Base-by-base conservation (phyloP, 2,329 filamentous ascomycete species). In the Tympanopsis confertula region DNA sequence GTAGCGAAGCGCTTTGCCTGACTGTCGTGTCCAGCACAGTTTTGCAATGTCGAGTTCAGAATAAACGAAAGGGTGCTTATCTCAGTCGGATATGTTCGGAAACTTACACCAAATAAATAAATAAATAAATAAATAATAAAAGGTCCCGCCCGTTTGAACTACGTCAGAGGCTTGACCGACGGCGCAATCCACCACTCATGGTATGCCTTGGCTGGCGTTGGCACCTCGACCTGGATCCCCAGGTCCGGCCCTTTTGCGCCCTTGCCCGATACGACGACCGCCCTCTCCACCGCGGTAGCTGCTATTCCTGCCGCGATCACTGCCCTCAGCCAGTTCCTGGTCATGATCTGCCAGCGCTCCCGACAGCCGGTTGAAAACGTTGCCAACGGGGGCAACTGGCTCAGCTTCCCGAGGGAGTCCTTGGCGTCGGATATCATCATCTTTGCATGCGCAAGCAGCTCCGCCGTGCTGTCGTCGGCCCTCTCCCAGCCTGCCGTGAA, bases 271-370 rank as follows among this genome's bases (percentile, higher is more conserved):
- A 50, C 56, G 14, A 62, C 58, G 5, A 80, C 47, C 2, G 68
- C 69, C 53, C 76, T 81, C 48, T 69, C 71, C 35, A 82, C 54
- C 1, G 65, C 66, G 18, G 68, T 67, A 32, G 85, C 68, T 0
- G 78, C 74, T 44, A 87, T 70, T 4, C 74, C 75, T 1, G 79
- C 68, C 5, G 75, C 76, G 42, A 88, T 86, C 45, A 77, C 81
- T n/a, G 81, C 74, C 49, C 76, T 77, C 48, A 83, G 64, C 7
- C 69, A 70, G 42, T 72, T 68, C 53, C 75, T 80, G 10, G 71
- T 62, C 17, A 73, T 66, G 17, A 60, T 61, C 14, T 69, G 52
- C 80, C 82, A 87, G 39, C 74, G 68, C 10, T 69, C 71, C 46
- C 82, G 69, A 33, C 67, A 70, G 7, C 69, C 68, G 20, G 66